Base-by-base conservation (phyloP, 1,284 basidiomycete species). In the Phellinidium pouzarii region DNA sequence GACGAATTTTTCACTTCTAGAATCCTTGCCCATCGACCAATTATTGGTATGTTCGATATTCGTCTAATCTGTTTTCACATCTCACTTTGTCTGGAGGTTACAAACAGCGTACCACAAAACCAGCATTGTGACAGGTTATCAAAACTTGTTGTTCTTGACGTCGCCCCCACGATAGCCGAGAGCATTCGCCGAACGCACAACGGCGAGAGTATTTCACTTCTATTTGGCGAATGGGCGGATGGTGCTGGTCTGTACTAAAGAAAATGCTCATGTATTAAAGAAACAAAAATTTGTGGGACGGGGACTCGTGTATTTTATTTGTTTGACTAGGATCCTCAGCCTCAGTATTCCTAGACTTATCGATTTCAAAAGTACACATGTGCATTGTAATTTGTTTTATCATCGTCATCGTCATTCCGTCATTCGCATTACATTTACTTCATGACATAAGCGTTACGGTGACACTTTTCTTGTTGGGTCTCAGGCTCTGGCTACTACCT, bases 101-200 rank as follows among this genome's bases (percentile, higher is more conserved):
- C 88, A 50, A 91, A 91, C 70, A 86, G 87, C 14, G 80, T 90
- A 54, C 82, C 84, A 44, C 88, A 84, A 72, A 77, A 68, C 55
- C 70, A 74, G 53, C 77, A 79, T 59, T 72, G 78, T 58, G 69
- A 62, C 7, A 63, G 65, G 20, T 83, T 82, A 63, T 68, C 75
- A 4, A 89, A 89, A 62, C 70, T 91, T 25, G 73, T 80, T 50
- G 80, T 81, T 50, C 76, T 99, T 64, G 95, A 98, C 68, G 82
- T 98, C 59, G 87, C 85, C 57, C 83, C 91, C 1, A 90, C 91
- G 41, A 87, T 99, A 53, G 91, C 94, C 8, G 95, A 99, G 74
- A 93, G 89, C 63, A 97, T 99, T 59, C 86, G 96, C 44, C 76
- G 95, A 60, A 96, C 94, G 19, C 95, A 99, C 71, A 98, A 99